Conservation (phyloP, 176 grass and related monocot genomes). For the Carex kokanica region DNA sequence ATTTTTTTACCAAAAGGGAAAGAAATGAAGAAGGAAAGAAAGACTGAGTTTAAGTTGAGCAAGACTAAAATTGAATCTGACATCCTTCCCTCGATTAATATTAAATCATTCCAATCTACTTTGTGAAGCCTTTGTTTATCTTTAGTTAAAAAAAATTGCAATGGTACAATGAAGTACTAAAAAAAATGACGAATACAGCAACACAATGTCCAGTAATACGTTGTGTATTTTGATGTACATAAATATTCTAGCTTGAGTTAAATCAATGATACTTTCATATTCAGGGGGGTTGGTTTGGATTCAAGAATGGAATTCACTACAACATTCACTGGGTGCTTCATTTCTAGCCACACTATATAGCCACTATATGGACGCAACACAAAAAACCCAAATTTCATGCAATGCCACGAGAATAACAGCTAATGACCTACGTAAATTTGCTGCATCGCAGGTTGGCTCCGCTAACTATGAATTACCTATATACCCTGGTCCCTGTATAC, state of each 20-base stretch:
- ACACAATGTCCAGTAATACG: neutral
- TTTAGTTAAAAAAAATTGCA: neutral
- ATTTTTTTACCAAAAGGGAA: neutral
- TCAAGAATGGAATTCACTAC: constrained; percentile 60
- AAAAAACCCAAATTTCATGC: constrained; percentile 49
- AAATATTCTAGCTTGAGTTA: neutral
- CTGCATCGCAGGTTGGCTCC: constrained; percentile 52
- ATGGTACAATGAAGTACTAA: neutral
- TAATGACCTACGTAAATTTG: constrained; percentile 55
- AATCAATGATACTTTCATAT: neutral
- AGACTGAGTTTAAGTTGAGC: neutral
- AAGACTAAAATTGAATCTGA: neutral
- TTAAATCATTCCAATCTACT: neutral
- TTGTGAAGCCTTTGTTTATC: neutral
- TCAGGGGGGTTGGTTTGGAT: constrained; percentile 63
- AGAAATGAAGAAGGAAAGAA: neutral
- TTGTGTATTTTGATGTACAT: neutral
- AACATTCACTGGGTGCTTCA: constrained; percentile 55
- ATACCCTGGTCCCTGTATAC: neutral
- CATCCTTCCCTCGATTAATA: neutral
- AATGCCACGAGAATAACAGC: constrained; percentile 40
- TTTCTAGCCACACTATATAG: constrained; percentile 66
- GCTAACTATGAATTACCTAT: neutral
- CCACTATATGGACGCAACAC: constrained; percentile 53
- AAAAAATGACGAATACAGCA: neutral